Base-by-base conservation (phyloP, 1,284 basidiomycete species). In the Wolfiporia cocos region DNA sequence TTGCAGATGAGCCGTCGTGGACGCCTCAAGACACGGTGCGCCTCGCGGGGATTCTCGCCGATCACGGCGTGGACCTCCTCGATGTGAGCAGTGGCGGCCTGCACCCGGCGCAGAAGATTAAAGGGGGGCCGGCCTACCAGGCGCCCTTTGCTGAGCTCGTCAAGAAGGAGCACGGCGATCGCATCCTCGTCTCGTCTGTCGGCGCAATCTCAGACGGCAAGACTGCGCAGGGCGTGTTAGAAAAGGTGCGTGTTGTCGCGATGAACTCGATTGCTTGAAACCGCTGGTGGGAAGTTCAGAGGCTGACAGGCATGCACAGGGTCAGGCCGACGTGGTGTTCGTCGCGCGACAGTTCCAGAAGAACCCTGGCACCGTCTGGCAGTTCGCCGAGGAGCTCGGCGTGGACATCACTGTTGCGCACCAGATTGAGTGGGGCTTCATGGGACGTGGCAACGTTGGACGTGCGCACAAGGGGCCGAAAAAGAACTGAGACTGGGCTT, bases 151-250 rank as follows among this genome's bases (percentile, higher is more conserved):
- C 78, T 2, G 67, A 68, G 43, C 66, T 66, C 21, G 65, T 81
- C 54, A 76, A 74, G 64, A 62, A 70, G 46, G 60, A 64, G 0
- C 47, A 57, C 37, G 65, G 64, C 23, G 56, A 59, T 49, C 62
- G 66, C 42, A 55, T 79, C 44, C 57, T 73, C 9, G 67, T 79
- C 39, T 70, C 73, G 12, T 61, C 76, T 4, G 82, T 87, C n/a
- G 84, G 84, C 2, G 59, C 71, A 28, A 82, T 87, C 54, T 73
- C 70, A 1, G 65, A 66, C 29, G 76, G 78, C 2, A 55, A 66
- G n/a, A 66, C 78, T 29, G 80, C 83, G 1, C 74, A 86, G 54
- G 65, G 68, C n/a, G 69, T 83, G 24, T 59, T 89, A 14, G 70
- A 81, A 49, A 52, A 54, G 50, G 54, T 48, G 37, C 21, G 32